A percentile compares a stretch with the other conserved stretches of the same genome.
These are phyloP conservation scores for Phytophthora parvispora DNA, from an alignment of 352 stramenopile species.

Conservation along the genomic window DNA sequence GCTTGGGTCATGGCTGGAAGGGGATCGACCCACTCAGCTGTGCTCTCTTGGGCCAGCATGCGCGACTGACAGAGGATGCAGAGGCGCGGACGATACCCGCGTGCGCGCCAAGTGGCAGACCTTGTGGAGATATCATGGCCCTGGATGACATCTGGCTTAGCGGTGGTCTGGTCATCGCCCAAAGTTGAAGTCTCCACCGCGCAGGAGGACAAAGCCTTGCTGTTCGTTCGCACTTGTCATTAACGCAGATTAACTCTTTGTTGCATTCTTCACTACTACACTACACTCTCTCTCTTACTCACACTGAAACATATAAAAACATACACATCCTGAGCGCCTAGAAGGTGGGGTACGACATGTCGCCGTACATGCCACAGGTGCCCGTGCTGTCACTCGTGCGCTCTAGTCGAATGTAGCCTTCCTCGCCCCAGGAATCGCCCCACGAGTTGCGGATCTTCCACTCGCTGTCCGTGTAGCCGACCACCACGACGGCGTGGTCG, in stretches of 20 bases:
- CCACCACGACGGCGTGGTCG: constrained; percentile 98
- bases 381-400: constrained; percentile 76
- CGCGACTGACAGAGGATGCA: constrained; percentile 10
- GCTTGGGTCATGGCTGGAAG: constrained; percentile 11
- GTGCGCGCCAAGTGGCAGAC: constrained; percentile 31
- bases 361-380: constrained; percentile 64
- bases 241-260: constrained; percentile 19
- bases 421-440: constrained; percentile 94
- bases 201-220: background rate
- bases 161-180: constrained; percentile 14
- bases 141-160: constrained; percentile 10
- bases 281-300: background rate
- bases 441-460: constrained; percentile 99
- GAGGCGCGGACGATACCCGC: constrained; percentile 13
- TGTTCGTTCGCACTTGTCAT: constrained; percentile 11
- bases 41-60: constrained; percentile 1
- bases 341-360: constrained; percentile 67
- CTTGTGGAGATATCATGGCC: constrained; percentile 9
- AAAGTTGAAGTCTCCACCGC: constrained; percentile 12
- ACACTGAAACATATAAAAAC: constrained; percentile 1
- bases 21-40: constrained; percentile 19
- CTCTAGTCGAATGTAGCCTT: constrained; percentile 95
- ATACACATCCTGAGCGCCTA: constrained; percentile 18
- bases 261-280: constrained; percentile 1
- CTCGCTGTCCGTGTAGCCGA: constrained; percentile 94